Conservation (phyloP, 176 grass and related monocot species). For the Aegilops sharonensis region DNA sequence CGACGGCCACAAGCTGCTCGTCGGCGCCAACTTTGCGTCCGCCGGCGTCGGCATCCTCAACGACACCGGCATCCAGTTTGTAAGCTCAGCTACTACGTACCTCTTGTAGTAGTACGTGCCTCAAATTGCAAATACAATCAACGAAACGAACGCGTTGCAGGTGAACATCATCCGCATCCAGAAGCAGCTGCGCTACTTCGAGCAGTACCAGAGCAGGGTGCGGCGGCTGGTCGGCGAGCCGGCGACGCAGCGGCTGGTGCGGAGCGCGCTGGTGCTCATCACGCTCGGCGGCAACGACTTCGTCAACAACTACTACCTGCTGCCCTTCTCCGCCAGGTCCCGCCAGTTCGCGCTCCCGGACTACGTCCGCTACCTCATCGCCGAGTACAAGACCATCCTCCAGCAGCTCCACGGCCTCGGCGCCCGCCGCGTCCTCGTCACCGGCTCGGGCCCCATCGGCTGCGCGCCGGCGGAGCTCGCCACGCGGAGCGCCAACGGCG, state of each 20-base stretch:
- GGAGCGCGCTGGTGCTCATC: background rate
- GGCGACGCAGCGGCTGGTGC: background rate
- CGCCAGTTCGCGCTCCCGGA: background rate
- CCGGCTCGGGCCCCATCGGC: conserved; percentile 46
- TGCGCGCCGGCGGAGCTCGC: conserved; percentile 60
- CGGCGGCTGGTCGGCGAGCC: background rate
- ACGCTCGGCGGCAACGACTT: background rate
- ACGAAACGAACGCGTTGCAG: too few species aligned
- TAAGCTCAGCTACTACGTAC: conserved; percentile 17
- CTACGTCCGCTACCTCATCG: background rate
- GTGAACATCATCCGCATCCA: background rate
- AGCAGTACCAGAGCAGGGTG: background rate
- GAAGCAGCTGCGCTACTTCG: background rate
- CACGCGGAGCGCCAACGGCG: conserved; percentile 41
- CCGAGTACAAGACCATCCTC: background rate
- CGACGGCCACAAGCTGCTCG: conserved; percentile 53
- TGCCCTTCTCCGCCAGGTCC: background rate
- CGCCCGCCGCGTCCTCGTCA: conserved; percentile 51
- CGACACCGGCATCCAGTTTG: conserved; percentile 90
- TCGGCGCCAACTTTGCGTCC: conserved; percentile 92
- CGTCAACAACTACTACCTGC: background rate
- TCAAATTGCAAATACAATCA: too few species aligned
- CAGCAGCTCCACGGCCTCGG: conserved; percentile 28
- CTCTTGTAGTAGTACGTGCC: too few species aligned
- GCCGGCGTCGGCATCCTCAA: conserved; percentile 95